Base-by-base conservation (phyloP, 2,329 filamentous ascomycete genomes). In the Diaporthe sp. region DNA sequence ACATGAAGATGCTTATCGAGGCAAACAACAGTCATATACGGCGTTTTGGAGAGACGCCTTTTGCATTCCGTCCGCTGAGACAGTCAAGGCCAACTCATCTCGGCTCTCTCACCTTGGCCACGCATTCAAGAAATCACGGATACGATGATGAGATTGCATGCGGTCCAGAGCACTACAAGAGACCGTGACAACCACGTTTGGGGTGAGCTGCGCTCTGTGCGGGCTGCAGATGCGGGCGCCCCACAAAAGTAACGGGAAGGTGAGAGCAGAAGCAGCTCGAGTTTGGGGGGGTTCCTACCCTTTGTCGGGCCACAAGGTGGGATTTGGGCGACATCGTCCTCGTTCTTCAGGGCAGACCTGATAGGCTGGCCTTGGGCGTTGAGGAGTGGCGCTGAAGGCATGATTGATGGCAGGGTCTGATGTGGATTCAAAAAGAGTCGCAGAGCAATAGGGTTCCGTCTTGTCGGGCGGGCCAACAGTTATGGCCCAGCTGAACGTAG, bases 281-380 rank as follows among this genome's bases (percentile, higher is more conserved):
- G 56, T 32, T 27, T 56, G 47, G 44, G 44, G 56, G 19, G 13
- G 8, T 7, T 30, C 73, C 71, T 68, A 76, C 75, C 75, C 59
- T 76, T 76, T 5, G 53, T 71, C 7, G 70, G 66, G n/a, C 51
- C 75, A n/a, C 42, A 50, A 30, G 66, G 59, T 22, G 66, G 58
- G 19, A 59, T 56, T 35, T 70, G 65, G 27, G 55, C 30, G 69
- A 66, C 70, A 66, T 77, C 73, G 27, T 73, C 74, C 42, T 76
- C 72, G 72, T 32, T 50, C 77, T 72, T 75, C 39, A 78, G 58
- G 39, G 73, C 73, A 32, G 76, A 73, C 51, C 77, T 75, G 47
- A 75, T 66, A 44, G 73, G 72, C 25, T 73, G 72, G 15, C 75
- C 74, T 47, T 74, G 68, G 22, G 72, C 68, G 55, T 75, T 75